Base-by-base conservation (phyloP, 75 land plant genomes). In the Pinus tabuliformis region DNA sequence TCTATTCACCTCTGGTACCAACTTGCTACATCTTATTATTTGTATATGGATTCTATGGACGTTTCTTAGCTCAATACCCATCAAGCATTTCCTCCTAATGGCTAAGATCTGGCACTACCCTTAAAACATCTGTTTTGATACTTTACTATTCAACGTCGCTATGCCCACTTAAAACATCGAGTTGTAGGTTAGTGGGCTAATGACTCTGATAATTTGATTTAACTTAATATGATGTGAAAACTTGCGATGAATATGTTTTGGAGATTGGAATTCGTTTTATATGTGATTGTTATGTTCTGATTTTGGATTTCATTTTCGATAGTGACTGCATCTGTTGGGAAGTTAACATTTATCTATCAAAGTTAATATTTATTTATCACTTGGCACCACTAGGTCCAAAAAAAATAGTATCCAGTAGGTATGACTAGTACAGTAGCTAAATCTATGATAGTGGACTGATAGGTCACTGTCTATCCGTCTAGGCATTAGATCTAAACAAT, bases 1-100 rank as follows among this genome's bases (percentile, higher is more conserved):
- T 90, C 33, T 96, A 90, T 80, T 91, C 93, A 52, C 94, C 97
- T 60, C 81, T 96, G 79, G 99, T 96, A 80, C n/a, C 37, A 21
- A 5, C 6, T 11, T 36, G 11, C 9, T 49, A 8, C 52, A 49
- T 49, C 52, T 49, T 8, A 8, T 9, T 49, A 49, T 49, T 8
- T 39, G 37, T 68, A 52, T 36, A 20, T 68, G 49, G 16, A 36
- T n/a, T 68, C 45, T 68, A 36, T 68, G 11, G 18, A 1, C 20
- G 71, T 3, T 68, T 39, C 9, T 39, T 12, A 42, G 49, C 37
- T 68, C 71, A 42, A 17, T 37, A 7, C n/a, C n/a, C 18, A 6
- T 68, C 22, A 42, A 3, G 9, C 3, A 6, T 39, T 39, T 39
- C 6, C 39, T 20, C n/a, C 45, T 37, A 7, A 42, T 66, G 36